Evolutionary conservation across 208 protist species (phyloP).

Genomic region (Crithidia mellificae): DNA sequence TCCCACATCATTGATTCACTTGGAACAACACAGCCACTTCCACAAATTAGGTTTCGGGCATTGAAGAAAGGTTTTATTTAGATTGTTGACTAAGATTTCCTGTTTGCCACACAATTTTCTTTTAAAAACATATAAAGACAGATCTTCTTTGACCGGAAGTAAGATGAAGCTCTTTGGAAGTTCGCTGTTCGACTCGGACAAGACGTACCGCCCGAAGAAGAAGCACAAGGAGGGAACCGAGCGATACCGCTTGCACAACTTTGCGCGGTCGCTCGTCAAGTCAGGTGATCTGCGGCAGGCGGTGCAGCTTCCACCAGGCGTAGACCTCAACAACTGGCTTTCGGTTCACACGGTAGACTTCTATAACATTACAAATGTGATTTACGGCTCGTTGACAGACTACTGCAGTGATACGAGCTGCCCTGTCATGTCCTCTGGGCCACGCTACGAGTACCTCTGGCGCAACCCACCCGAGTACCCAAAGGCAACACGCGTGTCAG

Average conservation of each 20-base stretch:
- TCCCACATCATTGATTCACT: too few relatives aligned
- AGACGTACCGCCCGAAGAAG: constrained; percentile 96
- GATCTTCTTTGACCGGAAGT: too few relatives aligned
- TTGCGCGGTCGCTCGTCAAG: constrained; percentile 66
- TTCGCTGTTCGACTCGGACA: constrained; percentile 91
- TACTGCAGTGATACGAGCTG: constrained; percentile 97
- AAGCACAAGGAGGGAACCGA: constrained; percentile 94
- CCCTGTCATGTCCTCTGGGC: constrained; percentile 96
- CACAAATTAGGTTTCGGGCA: too few relatives aligned
- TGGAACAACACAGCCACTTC: too few relatives aligned
- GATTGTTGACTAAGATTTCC: too few relatives aligned
- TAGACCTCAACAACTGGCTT: constrained; percentile 97
- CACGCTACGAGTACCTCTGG: constrained; percentile 98
- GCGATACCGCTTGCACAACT: constrained; percentile 95
- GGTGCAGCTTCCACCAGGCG: constrained; percentile 94
- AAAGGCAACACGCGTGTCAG: constrained; percentile 94
- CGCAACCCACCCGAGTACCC: constrained; percentile 94
- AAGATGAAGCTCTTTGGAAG: constrained; percentile 70
- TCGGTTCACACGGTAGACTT: constrained; percentile 99
- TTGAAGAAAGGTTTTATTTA: too few relatives aligned
- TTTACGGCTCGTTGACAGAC: constrained; percentile 99
- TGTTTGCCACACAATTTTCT: too few relatives aligned
- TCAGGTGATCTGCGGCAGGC: constrained; percentile 95
- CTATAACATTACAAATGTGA: constrained; percentile 99
- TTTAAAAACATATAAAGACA: too few relatives aligned